Percentiles rank a stretch among this genome's conserved stretches.
Conservation (phyloP, 1,284 basidiomycete species). For the Agaricales sp. region DNA sequence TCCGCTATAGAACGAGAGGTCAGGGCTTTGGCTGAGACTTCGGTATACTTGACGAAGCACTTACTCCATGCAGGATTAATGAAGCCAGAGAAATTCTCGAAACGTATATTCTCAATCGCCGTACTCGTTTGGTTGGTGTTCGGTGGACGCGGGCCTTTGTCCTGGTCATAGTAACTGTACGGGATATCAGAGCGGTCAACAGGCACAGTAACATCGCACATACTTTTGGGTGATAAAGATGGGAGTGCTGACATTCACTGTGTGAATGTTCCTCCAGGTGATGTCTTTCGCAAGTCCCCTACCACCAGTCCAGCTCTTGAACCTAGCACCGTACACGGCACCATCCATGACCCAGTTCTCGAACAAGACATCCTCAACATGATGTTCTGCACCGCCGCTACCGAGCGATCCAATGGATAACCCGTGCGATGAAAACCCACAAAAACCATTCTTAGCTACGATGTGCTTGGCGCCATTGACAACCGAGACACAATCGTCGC, state of each 20-base stretch:
- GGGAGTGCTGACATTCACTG: slow-evolving; percentile 30
- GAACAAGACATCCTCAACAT: slow-evolving; percentile 29
- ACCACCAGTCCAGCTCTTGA: slow-evolving; percentile 37
- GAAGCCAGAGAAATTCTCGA: background rate
- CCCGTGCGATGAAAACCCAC: slow-evolving; percentile 36
- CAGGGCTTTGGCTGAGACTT: background rate
- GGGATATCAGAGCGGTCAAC: background rate
- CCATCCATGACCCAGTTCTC: slow-evolving; percentile 36
- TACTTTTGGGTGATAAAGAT: slow-evolving; percentile 39
- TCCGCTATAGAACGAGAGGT: slow-evolving; percentile 10
- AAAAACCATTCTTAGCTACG: slow-evolving; percentile 32
- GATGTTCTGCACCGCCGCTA: slow-evolving; percentile 24
- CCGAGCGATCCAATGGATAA: slow-evolving; percentile 37
- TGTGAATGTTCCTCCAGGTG: slow-evolving; percentile 34
- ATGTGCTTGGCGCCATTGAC: slow-evolving; percentile 34
- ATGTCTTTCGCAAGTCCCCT: slow-evolving; percentile 33
- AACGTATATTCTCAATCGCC: background rate
- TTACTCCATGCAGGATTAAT: background rate
- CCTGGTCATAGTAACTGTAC: slow-evolving; percentile 25
- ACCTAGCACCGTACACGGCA: slow-evolving; percentile 36
- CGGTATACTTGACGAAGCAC: background rate
- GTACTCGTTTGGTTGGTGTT: slow-evolving; percentile 18
- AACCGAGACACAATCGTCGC: slow-evolving; percentile 38
- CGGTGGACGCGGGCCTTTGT: slow-evolving; percentile 23
- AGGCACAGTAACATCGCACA: slow-evolving; percentile 6